Evolutionary conservation across 345 rosid genomes (phyloP), one percentile per base, ranked within the genome.

Genomic region (Hypericum perforatum): DNA sequence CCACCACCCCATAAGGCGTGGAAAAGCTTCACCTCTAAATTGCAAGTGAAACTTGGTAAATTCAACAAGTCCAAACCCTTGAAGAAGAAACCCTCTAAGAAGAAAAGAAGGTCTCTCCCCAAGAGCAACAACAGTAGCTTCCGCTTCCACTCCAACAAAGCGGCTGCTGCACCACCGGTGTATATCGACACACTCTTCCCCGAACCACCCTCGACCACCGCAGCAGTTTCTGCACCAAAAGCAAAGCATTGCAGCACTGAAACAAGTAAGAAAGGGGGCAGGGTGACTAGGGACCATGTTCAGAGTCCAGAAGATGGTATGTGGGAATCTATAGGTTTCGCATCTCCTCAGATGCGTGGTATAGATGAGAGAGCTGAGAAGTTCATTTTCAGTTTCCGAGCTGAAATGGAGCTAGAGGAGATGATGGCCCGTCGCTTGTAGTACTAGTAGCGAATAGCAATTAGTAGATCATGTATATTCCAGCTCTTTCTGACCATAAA

Each of bases 331-430:
- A 9, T 70, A 44, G 76, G 60, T 2, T 22, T 75, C 60, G 70
- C 72, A 37, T 75, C 85, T 15, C 83, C 82, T 6, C 74, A 60
- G 40, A 65, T 78, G 76, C 56, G 64, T 16, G 78, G 82, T 12
- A 76, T 88, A 7, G 90, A 88, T 59, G 80, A 75, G 63, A 80
- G 94, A 63, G 96, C 97, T 0, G 85, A 82, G 70, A 78, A 64
- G 15, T 89, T 89, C 78, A 85, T 89, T 45, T 42, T 59, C 6
- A 72, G 66, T 9, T 76, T 85, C 65, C 58, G 83, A 22, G 85
- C 82, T 6, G 81, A 78, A 40, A 75, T 80, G 82, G 52, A 53
- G 55, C 62, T 49, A 47, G 79, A 78, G 61, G 80, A 78, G 67
- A 59, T 63, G 49, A 66, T 78, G 14, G 78, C 77, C 8, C 55